Evolutionary conservation across 2,329 filamentous ascomycete genomes (phyloP).

Genomic region (Penicillium olsonii): DNA sequence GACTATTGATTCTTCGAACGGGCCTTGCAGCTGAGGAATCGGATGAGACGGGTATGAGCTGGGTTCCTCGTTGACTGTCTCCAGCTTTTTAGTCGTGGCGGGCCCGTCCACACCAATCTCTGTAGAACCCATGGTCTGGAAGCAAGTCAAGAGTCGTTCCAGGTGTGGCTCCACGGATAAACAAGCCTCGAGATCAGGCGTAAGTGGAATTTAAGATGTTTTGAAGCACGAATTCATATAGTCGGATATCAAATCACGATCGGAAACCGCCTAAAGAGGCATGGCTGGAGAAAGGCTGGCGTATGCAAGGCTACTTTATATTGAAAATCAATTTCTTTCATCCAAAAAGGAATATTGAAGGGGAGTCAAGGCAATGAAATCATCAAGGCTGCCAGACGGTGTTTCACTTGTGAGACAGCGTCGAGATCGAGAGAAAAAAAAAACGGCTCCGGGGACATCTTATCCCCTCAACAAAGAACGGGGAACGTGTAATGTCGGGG

Average conservation of each 20-base stretch:
- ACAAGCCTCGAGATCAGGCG: background rate
- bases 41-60: slow-evolving; percentile 39
- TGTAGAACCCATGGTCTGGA: background rate
- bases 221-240: slow-evolving; percentile 16
- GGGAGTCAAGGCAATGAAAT: background rate
- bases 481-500: background rate
- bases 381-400: background rate
- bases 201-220: background rate
- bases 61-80: slow-evolving; percentile 3
- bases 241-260: slow-evolving; percentile 22
- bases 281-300: slow-evolving; percentile 11
- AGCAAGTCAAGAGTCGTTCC: background rate
- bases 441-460: background rate
- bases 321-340: background rate
- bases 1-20: slow-evolving; percentile 49
- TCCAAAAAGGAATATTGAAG: background rate
- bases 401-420: slow-evolving; percentile 10
- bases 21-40: slow-evolving; percentile 45
- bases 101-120: background rate
- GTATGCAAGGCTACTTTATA: slow-evolving; percentile 9
- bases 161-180: background rate
- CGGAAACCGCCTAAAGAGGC: slow-evolving; percentile 7
- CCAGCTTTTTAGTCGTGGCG: background rate
- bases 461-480: background rate
- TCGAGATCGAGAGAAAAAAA: background rate